Evolutionary conservation across 805 yeast genomes (phyloP).

Genomic region (Schwanniomyces pseudopolymorphus): DNA sequence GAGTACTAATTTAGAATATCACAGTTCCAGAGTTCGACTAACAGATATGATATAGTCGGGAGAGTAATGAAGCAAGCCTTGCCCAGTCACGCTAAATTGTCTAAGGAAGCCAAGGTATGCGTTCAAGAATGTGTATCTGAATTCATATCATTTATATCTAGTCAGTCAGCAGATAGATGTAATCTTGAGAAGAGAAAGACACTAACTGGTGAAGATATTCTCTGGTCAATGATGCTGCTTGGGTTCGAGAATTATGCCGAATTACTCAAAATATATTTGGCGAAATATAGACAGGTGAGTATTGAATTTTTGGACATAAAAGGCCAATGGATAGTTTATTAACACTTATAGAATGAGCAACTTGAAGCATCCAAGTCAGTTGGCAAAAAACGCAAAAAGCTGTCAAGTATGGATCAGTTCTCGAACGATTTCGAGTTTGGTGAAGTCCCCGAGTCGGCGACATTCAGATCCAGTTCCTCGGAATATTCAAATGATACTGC

Average conservation of each 20-base stretch:
- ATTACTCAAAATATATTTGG: conserved; percentile 64
- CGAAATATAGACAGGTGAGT: conserved; percentile 21
- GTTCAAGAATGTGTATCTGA: conserved; percentile 85
- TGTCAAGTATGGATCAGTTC: not conserved
- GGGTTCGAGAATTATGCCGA: conserved; percentile 84
- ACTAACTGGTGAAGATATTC: conserved; percentile 74
- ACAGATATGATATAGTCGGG: conserved; percentile 43
- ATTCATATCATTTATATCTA: conserved; percentile 76
- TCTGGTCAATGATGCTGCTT: conserved; percentile 62
- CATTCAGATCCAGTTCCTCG: not conserved
- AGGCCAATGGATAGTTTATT: not conserved
- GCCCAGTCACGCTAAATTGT: conserved; percentile 71
- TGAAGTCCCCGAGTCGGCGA: not conserved
- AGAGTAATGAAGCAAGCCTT: conserved; percentile 74
- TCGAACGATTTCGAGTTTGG: not conserved
- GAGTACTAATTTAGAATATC: conserved; percentile 10
- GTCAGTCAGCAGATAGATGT: conserved; percentile 78
- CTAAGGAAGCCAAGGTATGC: conserved; percentile 76
- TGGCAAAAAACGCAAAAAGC: not conserved
- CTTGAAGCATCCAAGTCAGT: not conserved
- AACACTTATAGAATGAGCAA: not conserved
- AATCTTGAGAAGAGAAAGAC: conserved; percentile 71
- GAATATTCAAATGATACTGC: not conserved
- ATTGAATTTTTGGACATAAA: not conserved
- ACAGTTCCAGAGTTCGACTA: conserved; percentile 1